Conservation (phyloP, 2,329 filamentous ascomycete genomes). For the Beauveria medogensis region DNA sequence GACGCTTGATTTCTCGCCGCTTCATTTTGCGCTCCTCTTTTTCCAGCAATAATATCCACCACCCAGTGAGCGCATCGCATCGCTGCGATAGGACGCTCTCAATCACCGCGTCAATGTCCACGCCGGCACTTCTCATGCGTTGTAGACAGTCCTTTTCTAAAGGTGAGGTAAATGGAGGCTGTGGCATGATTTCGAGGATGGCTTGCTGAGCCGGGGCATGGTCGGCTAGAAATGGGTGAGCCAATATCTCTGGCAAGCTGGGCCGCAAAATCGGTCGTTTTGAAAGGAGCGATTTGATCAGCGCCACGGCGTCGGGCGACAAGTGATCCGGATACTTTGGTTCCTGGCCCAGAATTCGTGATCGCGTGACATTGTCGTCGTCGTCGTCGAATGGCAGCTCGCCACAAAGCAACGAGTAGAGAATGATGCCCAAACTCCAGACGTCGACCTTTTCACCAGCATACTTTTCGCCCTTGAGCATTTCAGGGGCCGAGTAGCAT, state of each 20-base stretch:
- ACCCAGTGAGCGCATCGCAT: constrained; percentile 84
- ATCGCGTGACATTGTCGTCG: constrained; percentile 79
- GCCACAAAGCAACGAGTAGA: constrained; percentile 74
- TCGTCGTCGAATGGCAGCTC: constrained; percentile 96
- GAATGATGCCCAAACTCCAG: constrained; percentile 80
- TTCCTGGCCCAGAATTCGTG: constrained; percentile 76
- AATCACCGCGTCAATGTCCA: constrained; percentile 89
- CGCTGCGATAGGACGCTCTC: constrained; percentile 86
- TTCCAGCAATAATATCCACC: constrained; percentile 92
- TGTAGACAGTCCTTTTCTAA: constrained; percentile 87
- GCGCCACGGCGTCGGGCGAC: constrained; percentile 64
- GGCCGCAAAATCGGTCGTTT: constrained; percentile 83
- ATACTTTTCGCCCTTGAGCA: constrained; percentile 97
- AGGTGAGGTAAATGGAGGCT: constrained; percentile 73
- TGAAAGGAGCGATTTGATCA: constrained; percentile 75
- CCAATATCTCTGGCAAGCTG: constrained; percentile 73
- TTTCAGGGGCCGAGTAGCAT: constrained; percentile 95
- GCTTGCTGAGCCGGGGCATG: constrained; percentile 81
- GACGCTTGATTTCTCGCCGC: constrained; percentile 72
- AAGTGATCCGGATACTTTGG: constrained; percentile 78
- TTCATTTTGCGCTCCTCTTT: constrained; percentile 86
- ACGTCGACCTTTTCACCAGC: constrained; percentile 97
- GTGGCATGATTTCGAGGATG: constrained; percentile 74
- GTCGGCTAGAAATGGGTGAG: constrained; percentile 80
- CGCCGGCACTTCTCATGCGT: constrained; percentile 86